These are phyloP conservation scores for Trichoderma hamatum DNA, from an alignment of 2,329 filamentous ascomycete genomes.

Conservation along the genomic window DNA sequence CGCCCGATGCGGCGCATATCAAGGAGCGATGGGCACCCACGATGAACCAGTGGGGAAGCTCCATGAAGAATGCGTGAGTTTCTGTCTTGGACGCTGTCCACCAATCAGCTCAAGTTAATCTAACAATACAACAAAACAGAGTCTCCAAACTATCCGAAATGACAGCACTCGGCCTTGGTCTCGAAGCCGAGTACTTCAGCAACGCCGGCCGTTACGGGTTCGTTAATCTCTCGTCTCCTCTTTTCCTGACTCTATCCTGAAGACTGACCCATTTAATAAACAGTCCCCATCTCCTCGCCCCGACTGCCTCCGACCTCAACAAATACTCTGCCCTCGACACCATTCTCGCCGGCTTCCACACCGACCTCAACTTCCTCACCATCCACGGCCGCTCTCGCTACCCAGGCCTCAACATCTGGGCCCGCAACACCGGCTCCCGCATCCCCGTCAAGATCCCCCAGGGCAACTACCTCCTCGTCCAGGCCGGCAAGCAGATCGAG, in stretches of 20 bases:
- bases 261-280: neutral
- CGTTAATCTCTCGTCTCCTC: conserved; percentile 18
- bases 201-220: conserved; percentile 60
- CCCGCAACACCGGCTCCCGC: conserved; percentile 62
- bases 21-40: conserved; percentile 54
- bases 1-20: conserved; percentile 54
- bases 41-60: conserved; percentile 61
- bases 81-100: neutral
- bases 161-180: conserved; percentile 58
- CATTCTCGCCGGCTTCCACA: conserved; percentile 66
- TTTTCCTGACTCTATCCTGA: neutral
- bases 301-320: conserved; percentile 60
- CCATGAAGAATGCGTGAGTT: conserved; percentile 61
- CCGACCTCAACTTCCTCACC: conserved; percentile 66
- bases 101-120: neutral
- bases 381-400: conserved; percentile 66
- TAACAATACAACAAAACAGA: conserved; percentile 35
- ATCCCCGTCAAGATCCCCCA: conserved; percentile 62
- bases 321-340: conserved; percentile 59
- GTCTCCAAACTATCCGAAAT: conserved; percentile 62
- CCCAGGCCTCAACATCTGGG: conserved; percentile 65
- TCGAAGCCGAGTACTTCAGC: conserved; percentile 56
- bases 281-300: conserved; percentile 63
- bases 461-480: conserved; percentile 62
- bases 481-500: conserved; percentile 66